Evolutionary conservation across 345 rosid species (phyloP), one percentile per base, ranked within the genome.

Genomic region (Cardiospermum halicacabum): DNA sequence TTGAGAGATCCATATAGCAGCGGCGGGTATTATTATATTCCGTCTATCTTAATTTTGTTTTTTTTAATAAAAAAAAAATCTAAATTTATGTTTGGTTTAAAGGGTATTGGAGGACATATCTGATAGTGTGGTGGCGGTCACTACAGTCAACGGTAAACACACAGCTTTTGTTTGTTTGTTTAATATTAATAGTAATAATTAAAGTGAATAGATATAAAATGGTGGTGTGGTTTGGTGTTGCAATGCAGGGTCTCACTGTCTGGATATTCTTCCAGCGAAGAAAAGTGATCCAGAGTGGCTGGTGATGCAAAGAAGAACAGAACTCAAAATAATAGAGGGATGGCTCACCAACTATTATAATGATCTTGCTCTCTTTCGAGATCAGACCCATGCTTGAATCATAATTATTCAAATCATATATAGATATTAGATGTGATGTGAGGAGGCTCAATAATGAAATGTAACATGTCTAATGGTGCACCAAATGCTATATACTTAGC

Each of bases 1-100:
- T 73, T 81, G 2, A 58, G 65, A 63, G 89, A 84, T 79, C 89
- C 89, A 56, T 79, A 79, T 12, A 81, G 86, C 59, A 69, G 73
- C 32, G 82, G 84, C 77, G 86, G 89, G 89, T 81, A 81, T 11
- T 1, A 5, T 34, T 39, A 22, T 43, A n/a, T 7, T 43, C 49
- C 21, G 15, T 18, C n/a, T 5, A 47, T 47, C 21, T 47, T 47
- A 16, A 47, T 47, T 47, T 4, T 47, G 18, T n/a, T 16, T 5
- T 34, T 11, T 11, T 34, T 5, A 34, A 5, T 34, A 34, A 34
- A 0, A 34, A 0, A 34, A 34, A 2, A 5, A 3, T 34, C 39
- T 34, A 34, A 34, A 37, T 34, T 18, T 37, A 21, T 65, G 24
- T 34, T 2, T 45, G 4, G 31, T 53, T 67, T 11, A 49, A 37